Conservation (phyloP, 208 protist genomes). For the Crithidia mellificae region DNA sequence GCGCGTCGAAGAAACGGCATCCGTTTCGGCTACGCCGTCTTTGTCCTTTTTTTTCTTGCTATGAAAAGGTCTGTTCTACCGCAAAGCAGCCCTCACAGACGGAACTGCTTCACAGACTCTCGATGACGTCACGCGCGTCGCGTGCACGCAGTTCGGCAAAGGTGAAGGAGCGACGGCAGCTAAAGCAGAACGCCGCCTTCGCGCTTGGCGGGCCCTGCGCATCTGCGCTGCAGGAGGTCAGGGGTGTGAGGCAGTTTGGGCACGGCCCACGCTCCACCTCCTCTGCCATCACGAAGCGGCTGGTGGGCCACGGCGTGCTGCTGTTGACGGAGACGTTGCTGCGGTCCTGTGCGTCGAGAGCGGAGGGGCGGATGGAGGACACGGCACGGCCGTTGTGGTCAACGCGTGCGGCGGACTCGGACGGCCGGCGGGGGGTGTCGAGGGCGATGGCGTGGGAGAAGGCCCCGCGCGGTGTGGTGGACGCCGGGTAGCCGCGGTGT, state of each 20-base stretch:
- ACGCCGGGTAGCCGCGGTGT: background rate
- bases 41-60: too few species aligned
- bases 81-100: background rate
- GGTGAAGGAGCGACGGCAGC: conserved; percentile 73
- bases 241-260: conserved; percentile 58
- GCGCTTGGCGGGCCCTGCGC: conserved; percentile 27
- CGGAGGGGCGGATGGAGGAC: conserved; percentile 16
- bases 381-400: conserved; percentile 16
- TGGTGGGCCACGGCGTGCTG: conserved; percentile 25
- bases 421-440: conserved; percentile 14
- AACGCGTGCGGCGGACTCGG: background rate
- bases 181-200: conserved; percentile 81
- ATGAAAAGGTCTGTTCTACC: too few species aligned
- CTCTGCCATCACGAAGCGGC: conserved; percentile 32
- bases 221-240: conserved; percentile 42
- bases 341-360: conserved; percentile 4
- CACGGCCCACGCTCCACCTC: conserved; percentile 61
- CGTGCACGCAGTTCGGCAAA: conserved; percentile 57
- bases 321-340: conserved; percentile 19
- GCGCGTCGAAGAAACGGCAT: too few species aligned
- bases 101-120: conserved; percentile 2
- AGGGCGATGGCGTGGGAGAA: conserved; percentile 26
- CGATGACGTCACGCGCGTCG: conserved; percentile 21
- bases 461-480: conserved; percentile 23
- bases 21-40: too few species aligned